These are phyloP conservation scores for Leishmania aethiopica DNA, from an alignment of 208 protist genomes.

Conservation along the genomic window DNA sequence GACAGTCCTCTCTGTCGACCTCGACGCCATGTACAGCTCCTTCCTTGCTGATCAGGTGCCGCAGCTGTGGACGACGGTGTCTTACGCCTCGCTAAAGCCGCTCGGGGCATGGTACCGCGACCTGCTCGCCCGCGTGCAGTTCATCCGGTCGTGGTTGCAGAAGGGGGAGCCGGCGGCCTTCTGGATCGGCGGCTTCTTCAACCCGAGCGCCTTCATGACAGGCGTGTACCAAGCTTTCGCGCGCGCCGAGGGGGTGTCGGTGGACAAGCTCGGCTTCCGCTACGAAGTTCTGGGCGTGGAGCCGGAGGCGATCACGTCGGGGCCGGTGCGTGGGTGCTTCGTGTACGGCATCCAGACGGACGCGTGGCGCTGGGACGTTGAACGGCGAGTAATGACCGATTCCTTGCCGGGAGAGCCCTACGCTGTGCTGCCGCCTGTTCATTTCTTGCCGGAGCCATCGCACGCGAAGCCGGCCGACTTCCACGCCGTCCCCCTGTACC, in stretches of 20 bases:
- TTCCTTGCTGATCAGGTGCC: conserved; percentile 97
- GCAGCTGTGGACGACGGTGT: conserved; percentile 87
- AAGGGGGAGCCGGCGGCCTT: conserved; percentile 93
- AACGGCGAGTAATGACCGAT: conserved; percentile 80
- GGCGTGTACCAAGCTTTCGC: conserved; percentile 96
- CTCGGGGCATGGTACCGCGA: conserved; percentile 97
- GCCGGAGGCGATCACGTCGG: conserved; percentile 50
- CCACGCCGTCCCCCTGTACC: conserved; percentile 95
- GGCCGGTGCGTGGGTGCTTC: conserved; percentile 94
- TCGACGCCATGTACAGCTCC: conserved; percentile 96
- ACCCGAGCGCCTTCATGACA: conserved; percentile 99
- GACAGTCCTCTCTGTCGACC: conserved; percentile 95
- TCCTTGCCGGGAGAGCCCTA: conserved; percentile 91
- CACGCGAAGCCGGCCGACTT: conserved; percentile 66
- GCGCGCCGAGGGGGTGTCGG: conserved; percentile 94
- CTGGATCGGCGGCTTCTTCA: conserved; percentile 98
- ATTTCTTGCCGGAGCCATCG: conserved; percentile 94
- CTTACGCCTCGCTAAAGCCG: conserved; percentile 98
- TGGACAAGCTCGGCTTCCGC: conserved; percentile 96
- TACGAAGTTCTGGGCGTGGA: conserved; percentile 84
- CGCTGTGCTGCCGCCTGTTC: conserved; percentile 91
- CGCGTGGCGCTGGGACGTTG: conserved; percentile 95
- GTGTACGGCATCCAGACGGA: conserved; percentile 97
- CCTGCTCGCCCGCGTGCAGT: conserved; percentile 91
- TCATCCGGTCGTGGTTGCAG: conserved; percentile 95